Percentiles rank a stretch among this genome's conserved stretches.
Conservation (phyloP, 176 grass and related monocot species). For the Triticum urartu region DNA sequence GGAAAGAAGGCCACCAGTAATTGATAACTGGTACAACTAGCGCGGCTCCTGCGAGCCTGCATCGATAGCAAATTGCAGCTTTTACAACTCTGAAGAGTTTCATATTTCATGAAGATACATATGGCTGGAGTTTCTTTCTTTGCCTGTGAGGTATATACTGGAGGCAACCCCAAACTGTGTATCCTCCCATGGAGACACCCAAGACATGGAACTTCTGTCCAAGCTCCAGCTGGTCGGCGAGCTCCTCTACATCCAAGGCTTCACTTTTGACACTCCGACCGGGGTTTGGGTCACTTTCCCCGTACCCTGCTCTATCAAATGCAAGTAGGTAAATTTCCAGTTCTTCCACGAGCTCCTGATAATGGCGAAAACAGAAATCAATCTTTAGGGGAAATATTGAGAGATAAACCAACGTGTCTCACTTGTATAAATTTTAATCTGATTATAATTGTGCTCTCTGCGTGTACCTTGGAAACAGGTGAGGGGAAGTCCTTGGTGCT, state of each 20-base stretch:
- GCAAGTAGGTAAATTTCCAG: conserved; percentile 70
- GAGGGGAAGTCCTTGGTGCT: conserved; percentile 56
- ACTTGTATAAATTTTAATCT: background rate
- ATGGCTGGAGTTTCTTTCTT: background rate
- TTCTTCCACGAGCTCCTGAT: conserved; percentile 73
- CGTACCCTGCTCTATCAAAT: conserved; percentile 77
- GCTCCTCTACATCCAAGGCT: conserved; percentile 72
- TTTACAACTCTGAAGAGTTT: conserved; percentile 15
- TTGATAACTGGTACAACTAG: conserved; percentile 70
- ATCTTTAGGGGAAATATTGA: conserved; percentile 6
- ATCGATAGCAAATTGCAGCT: background rate
- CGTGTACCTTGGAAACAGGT: conserved; percentile 54
- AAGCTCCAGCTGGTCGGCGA: conserved; percentile 65
- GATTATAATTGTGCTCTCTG: background rate
- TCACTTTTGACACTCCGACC: conserved; percentile 58
- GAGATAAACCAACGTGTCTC: background rate
- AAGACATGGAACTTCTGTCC: conserved; percentile 72
- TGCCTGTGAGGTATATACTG: conserved; percentile 86
- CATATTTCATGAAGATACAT: background rate
- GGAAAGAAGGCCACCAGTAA: conserved; percentile 86
- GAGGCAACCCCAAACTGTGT: conserved; percentile 69
- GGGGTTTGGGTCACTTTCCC: conserved; percentile 83
- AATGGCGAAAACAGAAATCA: conserved; percentile 1
- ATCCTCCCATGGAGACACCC: conserved; percentile 71
- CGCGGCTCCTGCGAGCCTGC: conserved; percentile 64